Evolutionary conservation across 1,139 yeast genomes (phyloP), one percentile per base, ranked within the genome.

Genomic region (Torulaspora globosa): DNA sequence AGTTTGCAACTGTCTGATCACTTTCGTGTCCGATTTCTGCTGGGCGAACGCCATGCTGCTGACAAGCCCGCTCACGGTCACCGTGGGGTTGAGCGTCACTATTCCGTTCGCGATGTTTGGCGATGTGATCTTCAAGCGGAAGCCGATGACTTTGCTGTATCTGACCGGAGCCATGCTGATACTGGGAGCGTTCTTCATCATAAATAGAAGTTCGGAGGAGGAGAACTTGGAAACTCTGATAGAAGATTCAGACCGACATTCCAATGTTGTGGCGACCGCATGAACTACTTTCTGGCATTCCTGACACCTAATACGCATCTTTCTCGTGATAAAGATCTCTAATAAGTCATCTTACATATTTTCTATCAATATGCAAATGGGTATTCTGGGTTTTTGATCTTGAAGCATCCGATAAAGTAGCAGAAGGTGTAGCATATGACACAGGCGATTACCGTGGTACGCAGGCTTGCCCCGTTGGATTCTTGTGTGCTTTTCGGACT

Each of bases 31-130:
- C 37, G 98, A 92, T 63, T 88, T 84, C 56, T 82, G 95, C 60
- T 92, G 98, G 98, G 96, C 96, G 36, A 79, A 88, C 55, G 96
- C 97, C 0, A 94, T 90, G 75, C 73, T 92, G 29, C 71, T 92
- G 62, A 92, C 98, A 1, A 83, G 94, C 41, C 98, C 98, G 0
- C 72, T 92, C 52, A 90, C 96, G 0, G 97, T 90, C 2, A 92
- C 98, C 0, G 95, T 92, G 7, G 98, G 98, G 0, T 72, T 92
- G 36, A 84, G 96, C 23, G 79, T 92, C 55, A 89, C 97, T 0
- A 92, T 92, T 24, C 98, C 98, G 0, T 74, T 92, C 49, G 96
- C 97, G 0, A 85, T 92, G 87, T 67, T 88, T 16, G 96, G 97
- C 23, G 98, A 92, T 61, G 76, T 89, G 70, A 50, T 87, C 3